Conservation (phyloP, 2,329 filamentous ascomycete genomes). For the Tricladium varicosporioides region DNA sequence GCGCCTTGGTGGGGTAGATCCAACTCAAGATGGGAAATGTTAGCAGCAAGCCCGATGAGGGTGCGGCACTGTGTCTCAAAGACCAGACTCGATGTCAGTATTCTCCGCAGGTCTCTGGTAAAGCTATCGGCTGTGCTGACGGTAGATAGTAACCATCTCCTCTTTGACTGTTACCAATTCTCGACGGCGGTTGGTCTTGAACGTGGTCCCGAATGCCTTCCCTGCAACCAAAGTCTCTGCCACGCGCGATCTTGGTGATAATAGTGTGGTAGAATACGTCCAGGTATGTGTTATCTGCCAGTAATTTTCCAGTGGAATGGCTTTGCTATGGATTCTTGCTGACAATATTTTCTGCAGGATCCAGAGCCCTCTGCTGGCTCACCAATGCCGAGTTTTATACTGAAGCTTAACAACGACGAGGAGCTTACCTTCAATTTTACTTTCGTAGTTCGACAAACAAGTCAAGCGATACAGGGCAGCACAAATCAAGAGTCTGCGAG, state of each 20-base stretch:
- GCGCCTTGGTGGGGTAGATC: constrained; percentile 31
- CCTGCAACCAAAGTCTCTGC: constrained; percentile 77
- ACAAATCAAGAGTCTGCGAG: constrained; percentile 46
- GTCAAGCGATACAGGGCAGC: constrained; percentile 39
- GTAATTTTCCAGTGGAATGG: too few relatives aligned
- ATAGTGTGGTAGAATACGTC: constrained; percentile 79
- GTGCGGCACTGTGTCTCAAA: constrained; percentile 74
- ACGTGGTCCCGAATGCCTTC: constrained; percentile 80
- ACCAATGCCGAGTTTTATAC: constrained; percentile 68
- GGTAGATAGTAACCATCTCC: constrained; percentile 73
- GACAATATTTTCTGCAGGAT: constrained; percentile 56
- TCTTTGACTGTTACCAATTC: constrained; percentile 79
- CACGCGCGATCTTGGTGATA: constrained; percentile 70
- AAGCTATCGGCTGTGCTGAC: constrained; percentile 13
- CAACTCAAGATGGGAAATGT: constrained; percentile 77
- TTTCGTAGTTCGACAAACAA: constrained; percentile 68
- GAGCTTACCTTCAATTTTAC: constrained; percentile 92
- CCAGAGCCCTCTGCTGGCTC: constrained; percentile 56
- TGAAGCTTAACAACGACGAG: constrained; percentile 87
- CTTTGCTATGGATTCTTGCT: constrained; percentile 3
- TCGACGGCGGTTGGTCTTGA: constrained; percentile 72
- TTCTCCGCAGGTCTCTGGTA: constrained; percentile 14
- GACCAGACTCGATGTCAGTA: constrained; percentile 87
- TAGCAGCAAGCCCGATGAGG: constrained; percentile 84
- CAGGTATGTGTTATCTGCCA: constrained; percentile 57